phyloP scores from a whole-genome alignment of 768 basidiomycete species.

The Mycena vitilis region DNA sequence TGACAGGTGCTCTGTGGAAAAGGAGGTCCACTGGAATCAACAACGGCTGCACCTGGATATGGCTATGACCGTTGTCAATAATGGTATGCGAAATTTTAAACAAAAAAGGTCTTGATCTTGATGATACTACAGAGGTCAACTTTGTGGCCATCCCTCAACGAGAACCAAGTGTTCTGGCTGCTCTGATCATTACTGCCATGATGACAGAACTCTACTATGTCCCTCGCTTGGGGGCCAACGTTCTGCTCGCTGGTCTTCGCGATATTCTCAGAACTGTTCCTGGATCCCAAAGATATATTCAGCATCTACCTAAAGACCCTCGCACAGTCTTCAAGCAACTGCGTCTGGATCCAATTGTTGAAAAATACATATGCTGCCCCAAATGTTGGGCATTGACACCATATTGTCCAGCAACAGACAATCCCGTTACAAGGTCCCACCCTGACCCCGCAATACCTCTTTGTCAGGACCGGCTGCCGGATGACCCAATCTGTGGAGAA shows the following conservation, averaged over 20 bases:
- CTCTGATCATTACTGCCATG: conserved; percentile 32
- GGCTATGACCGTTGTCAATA: conserved; percentile 8
- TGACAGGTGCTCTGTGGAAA: conserved; percentile 2
- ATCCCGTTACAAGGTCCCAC: neutral
- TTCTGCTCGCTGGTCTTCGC: conserved; percentile 36
- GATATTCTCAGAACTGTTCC: neutral
- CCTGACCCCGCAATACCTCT: conserved; percentile 1
- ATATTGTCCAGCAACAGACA: conserved; percentile 2
- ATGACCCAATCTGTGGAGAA: conserved; percentile 31
- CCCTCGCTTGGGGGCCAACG: conserved; percentile 35
- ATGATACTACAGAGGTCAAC: conserved; percentile 3
- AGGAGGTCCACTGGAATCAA: conserved; percentile 20
- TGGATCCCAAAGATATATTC: neutral
- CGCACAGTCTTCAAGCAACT: conserved; percentile 25
- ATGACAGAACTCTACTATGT: conserved; percentile 39
- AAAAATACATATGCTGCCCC: conserved; percentile 39
- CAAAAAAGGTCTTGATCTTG: neutral
- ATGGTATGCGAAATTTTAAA: neutral
- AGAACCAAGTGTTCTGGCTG: conserved; percentile 13
- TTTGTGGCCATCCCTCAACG: neutral
- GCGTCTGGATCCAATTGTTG: conserved; percentile 40
- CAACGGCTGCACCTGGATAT: conserved; percentile 11
- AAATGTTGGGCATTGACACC: conserved; percentile 40
- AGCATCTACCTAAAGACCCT: conserved; percentile 37
- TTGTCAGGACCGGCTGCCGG: conserved; percentile 24